phyloP scores from a whole-genome alignment of 202 grass and related monocot species.

The Saccharum hybrid region DNA sequence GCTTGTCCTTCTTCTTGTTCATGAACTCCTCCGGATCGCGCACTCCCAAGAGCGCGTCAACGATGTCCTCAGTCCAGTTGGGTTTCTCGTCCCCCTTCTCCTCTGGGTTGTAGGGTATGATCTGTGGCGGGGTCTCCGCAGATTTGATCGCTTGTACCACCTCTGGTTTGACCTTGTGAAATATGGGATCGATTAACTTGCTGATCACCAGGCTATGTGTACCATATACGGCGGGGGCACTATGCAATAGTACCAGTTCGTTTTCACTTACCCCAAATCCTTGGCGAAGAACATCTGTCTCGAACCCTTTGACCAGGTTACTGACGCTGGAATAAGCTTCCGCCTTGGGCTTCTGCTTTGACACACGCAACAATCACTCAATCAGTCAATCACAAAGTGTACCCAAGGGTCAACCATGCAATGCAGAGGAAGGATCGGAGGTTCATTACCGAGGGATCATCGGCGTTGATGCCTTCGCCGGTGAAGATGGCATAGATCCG shows the following conservation, averaged over 20 bases:
- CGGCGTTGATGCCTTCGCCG: slow-evolving; percentile 50
- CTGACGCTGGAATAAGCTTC: slow-evolving; percentile 70
- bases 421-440: neutral
- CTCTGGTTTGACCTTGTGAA: slow-evolving; percentile 44
- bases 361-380: neutral
- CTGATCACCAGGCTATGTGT: neutral
- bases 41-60: slow-evolving; percentile 60
- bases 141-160: slow-evolving; percentile 60
- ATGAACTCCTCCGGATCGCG: slow-evolving; percentile 37
- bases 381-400: neutral
- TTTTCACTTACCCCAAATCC: slow-evolving; percentile 69
- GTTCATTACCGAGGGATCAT: slow-evolving; percentile 41
- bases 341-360: slow-evolving; percentile 58
- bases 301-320: slow-evolving; percentile 75
- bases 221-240: neutral
- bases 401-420: neutral
- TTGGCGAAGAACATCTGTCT: slow-evolving; percentile 57
- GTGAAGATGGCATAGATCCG: slow-evolving; percentile 78
- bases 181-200: neutral
- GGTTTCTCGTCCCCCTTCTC: slow-evolving; percentile 24
- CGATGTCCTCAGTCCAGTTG: slow-evolving; percentile 59
- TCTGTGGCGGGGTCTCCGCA: slow-evolving; percentile 44
- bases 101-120: slow-evolving; percentile 54
- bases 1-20: slow-evolving; percentile 69
- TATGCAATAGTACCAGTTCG: neutral